A percentile compares a stretch with the other conserved stretches of the same genome.
These are phyloP conservation scores for Xylaria sp. DNA, from an alignment of 2,329 filamentous ascomycete genomes.

Conservation along the genomic window DNA sequence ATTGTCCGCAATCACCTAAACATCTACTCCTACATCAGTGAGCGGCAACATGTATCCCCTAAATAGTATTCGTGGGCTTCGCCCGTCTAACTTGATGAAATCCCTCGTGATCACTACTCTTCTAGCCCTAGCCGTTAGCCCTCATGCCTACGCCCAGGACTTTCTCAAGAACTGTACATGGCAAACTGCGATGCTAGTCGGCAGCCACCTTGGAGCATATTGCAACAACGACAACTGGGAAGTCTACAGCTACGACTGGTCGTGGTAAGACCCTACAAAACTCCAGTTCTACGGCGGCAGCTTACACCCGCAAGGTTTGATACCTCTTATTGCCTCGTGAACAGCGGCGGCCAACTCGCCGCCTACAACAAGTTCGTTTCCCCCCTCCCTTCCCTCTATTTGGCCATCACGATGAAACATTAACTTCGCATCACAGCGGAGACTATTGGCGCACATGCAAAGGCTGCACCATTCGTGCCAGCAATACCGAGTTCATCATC, in stretches of 20 bases:
- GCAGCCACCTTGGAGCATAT: slow-evolving; percentile 46
- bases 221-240: slow-evolving; percentile 47
- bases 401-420: neutral
- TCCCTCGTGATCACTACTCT: slow-evolving; percentile 17
- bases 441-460: slow-evolving; percentile 39
- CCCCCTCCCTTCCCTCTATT: neutral
- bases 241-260: slow-evolving; percentile 48
- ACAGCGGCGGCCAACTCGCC: slow-evolving; percentile 38
- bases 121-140: slow-evolving; percentile 38
- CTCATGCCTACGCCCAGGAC: slow-evolving; percentile 34
- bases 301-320: slow-evolving; percentile 43
- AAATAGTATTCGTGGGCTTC: neutral
- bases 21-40: neutral
- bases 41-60: neutral
- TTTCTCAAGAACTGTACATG: slow-evolving; percentile 46
- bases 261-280: slow-evolving; percentile 39
- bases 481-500: slow-evolving; percentile 34
- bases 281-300: neutral
- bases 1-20: neutral
- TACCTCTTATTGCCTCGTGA: slow-evolving; percentile 41
- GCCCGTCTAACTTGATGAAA: slow-evolving; percentile 7
- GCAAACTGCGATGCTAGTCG: slow-evolving; percentile 42
- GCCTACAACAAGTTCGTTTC: slow-evolving; percentile 33
- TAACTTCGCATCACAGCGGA: slow-evolving; percentile 33
- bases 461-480: slow-evolving; percentile 36